Percentiles rank a stretch among this genome's conserved stretches.
These are phyloP conservation scores for Dictyostelium purpureum DNA, from an alignment of 78 protist genomes.

Conservation along the genomic window DNA sequence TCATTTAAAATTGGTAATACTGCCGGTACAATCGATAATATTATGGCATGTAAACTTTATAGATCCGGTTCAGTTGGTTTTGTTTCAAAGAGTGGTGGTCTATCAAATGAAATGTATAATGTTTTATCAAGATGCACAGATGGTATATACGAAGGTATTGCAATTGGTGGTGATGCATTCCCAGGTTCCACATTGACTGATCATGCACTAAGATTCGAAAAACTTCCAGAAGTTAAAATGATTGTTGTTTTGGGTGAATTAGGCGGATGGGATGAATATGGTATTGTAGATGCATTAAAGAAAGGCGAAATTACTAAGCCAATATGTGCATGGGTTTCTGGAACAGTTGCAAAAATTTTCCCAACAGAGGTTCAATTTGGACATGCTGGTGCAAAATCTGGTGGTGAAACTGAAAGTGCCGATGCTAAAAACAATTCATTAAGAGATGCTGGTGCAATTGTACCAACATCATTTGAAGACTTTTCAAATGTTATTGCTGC, in stretches of 20 bases:
- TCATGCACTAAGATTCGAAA: constrained; percentile 84
- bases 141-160: constrained; percentile 96
- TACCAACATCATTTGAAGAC: constrained; percentile 92
- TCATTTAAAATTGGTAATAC: constrained; percentile 95
- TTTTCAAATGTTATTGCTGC: constrained; percentile 80
- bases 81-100: constrained; percentile 94
- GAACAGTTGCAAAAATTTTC: constrained; percentile 92
- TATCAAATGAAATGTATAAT: constrained; percentile 95
- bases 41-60: constrained; percentile 92
- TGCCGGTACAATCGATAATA: constrained; percentile 95
- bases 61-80: constrained; percentile 95
- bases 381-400: constrained; percentile 95
- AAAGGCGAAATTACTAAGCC: constrained; percentile 93
- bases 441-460: constrained; percentile 90
- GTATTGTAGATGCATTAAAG: constrained; percentile 88
- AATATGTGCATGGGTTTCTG: constrained; percentile 93
- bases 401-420: constrained; percentile 85
- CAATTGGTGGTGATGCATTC: constrained; percentile 96
- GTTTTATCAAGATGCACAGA: constrained; percentile 90
- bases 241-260: constrained; percentile 94
- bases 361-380: constrained; percentile 93
- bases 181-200: constrained; percentile 94
- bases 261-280: constrained; percentile 96
- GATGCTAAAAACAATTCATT: constrained; percentile 92
- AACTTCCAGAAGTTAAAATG: constrained; percentile 85